These are phyloP conservation scores for Pleurotus platypus DNA, from an alignment of 768 basidiomycete species.

Conservation along the genomic window DNA sequence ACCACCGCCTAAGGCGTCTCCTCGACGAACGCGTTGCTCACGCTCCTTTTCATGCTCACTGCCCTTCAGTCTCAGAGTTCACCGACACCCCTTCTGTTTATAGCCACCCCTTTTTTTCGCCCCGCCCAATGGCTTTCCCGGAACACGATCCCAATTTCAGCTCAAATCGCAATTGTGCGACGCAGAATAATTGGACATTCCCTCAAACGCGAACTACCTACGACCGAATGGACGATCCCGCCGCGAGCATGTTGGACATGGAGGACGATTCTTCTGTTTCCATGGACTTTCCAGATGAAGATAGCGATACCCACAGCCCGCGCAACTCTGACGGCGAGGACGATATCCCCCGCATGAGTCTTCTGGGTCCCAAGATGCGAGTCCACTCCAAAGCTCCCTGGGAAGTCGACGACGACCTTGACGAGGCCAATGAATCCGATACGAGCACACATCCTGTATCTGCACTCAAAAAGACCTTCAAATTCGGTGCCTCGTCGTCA, in stretches of 20 bases:
- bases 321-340: conserved; percentile 39
- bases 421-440: conserved; percentile 46
- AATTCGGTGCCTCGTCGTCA: conserved; percentile 35
- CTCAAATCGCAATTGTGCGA: background rate
- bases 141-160: conserved; percentile 14
- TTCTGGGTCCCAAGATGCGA: conserved; percentile 80
- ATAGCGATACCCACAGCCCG: conserved; percentile 25
- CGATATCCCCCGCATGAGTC: conserved; percentile 55
- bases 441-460: conserved; percentile 26
- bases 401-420: conserved; percentile 52
- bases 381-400: conserved; percentile 81
- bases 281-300: conserved; percentile 21
- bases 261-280: conserved; percentile 46
- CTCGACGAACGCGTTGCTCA: conserved; percentile 53
- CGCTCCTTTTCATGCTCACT: conserved; percentile 44
- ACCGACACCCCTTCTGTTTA: conserved; percentile 72
- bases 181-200: conserved; percentile 18
- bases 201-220: conserved; percentile 23
- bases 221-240: conserved; percentile 40
- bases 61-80: conserved; percentile 53
- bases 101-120: conserved; percentile 57
- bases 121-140: conserved; percentile 32
- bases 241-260: conserved; percentile 53
- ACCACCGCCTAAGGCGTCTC: conserved; percentile 41
- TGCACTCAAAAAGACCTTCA: conserved; percentile 40